A percentile compares a stretch with the other conserved stretches of the same genome.
These are phyloP conservation scores for Boletellus ananas DNA, from an alignment of 768 basidiomycete genomes.

Conservation along the genomic window DNA sequence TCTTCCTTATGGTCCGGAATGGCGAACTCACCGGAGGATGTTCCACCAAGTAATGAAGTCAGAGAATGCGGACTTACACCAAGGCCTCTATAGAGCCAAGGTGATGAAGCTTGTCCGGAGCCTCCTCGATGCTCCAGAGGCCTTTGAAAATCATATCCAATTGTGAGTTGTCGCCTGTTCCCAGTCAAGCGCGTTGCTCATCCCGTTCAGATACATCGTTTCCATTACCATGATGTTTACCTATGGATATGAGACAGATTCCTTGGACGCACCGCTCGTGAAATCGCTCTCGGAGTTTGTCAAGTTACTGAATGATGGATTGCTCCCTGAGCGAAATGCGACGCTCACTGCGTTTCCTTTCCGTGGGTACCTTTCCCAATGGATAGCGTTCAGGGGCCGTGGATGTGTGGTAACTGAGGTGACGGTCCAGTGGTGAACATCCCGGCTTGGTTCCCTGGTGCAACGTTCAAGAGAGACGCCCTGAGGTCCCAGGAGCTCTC, in stretches of 20 bases:
- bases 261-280: constrained; percentile 26
- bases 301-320: constrained; percentile 20
- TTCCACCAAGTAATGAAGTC: constrained; percentile 27
- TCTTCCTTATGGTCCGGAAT: constrained; percentile 25
- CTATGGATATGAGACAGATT: constrained; percentile 27
- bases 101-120: constrained; percentile 14
- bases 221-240: constrained; percentile 32
- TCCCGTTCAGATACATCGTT: constrained; percentile 22
- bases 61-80: constrained; percentile 19
- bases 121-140: constrained; percentile 21
- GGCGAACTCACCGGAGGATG: constrained; percentile 27
- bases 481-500: constrained; percentile 26
- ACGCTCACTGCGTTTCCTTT: constrained; percentile 30
- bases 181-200: background rate
- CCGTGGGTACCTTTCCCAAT: constrained; percentile 12
- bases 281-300: constrained; percentile 24
- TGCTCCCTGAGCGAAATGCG: constrained; percentile 24
- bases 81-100: constrained; percentile 22
- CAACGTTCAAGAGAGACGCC: constrained; percentile 27
- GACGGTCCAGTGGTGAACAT: constrained; percentile 23
- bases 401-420: background rate
- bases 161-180: constrained; percentile 11
- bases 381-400: background rate
- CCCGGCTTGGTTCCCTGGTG: constrained; percentile 30
- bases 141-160: constrained; percentile 25